These are phyloP conservation scores for Odontarrhena argentea DNA, from an alignment of 345 rosid genomes.

Conservation along the genomic window DNA sequence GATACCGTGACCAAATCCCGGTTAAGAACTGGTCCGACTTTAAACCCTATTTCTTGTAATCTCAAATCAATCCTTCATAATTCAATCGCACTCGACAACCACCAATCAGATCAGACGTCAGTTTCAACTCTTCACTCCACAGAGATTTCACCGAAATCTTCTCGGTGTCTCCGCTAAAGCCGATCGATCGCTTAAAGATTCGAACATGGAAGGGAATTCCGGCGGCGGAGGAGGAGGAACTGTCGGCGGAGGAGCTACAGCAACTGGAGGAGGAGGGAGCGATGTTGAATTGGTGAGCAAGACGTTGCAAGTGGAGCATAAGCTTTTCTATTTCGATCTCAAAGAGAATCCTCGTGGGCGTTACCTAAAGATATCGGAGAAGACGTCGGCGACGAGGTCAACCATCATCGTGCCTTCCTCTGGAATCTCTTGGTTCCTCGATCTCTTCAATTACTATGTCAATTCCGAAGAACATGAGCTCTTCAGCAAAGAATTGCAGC, in stretches of 20 bases:
- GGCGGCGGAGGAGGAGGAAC: slow-evolving; percentile 46
- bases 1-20: background rate
- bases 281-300: slow-evolving; percentile 95
- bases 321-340: slow-evolving; percentile 95
- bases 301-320: slow-evolving; percentile 95
- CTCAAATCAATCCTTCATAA: slow-evolving; percentile 13
- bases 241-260: slow-evolving; percentile 13
- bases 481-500: slow-evolving; percentile 94
- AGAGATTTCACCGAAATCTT: slow-evolving; percentile 2
- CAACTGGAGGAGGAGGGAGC: slow-evolving; percentile 51
- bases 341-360: slow-evolving; percentile 97
- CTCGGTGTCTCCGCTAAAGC: slow-evolving; percentile 9
- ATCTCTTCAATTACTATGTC: slow-evolving; percentile 96
- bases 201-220: slow-evolving; percentile 60
- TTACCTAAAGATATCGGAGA: slow-evolving; percentile 94
- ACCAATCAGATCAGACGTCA: slow-evolving; percentile 41
- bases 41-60: slow-evolving; percentile 26
- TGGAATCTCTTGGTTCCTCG: slow-evolving; percentile 97
- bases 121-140: slow-evolving; percentile 36
- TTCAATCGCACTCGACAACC: slow-evolving; percentile 35
- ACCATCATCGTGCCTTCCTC: slow-evolving; percentile 97
- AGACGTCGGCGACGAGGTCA: slow-evolving; percentile 98
- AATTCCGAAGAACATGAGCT: slow-evolving; percentile 86
- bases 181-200: slow-evolving; percentile 19
- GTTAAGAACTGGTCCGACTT: slow-evolving; percentile 23